phyloP scores from a whole-genome alignment of 2,329 filamentous ascomycete genomes.

The Calonectria pteridis region DNA sequence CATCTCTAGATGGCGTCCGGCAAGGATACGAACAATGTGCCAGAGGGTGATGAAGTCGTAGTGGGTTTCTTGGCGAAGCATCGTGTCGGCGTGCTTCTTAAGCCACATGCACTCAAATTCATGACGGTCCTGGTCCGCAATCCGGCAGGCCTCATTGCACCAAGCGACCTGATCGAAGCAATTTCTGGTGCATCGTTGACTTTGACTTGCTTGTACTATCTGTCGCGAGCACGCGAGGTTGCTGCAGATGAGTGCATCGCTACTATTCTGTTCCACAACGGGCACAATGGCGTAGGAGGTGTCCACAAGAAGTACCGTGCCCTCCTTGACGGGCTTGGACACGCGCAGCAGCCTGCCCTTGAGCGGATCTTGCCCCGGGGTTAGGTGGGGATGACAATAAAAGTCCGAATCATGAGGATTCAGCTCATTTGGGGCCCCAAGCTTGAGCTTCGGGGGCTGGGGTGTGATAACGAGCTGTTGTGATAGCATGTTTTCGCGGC shows the following conservation, averaged over 20 bases:
- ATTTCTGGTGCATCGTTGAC: constrained; percentile 31
- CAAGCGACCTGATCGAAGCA: constrained; percentile 44
- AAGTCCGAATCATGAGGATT: constrained; percentile 34
- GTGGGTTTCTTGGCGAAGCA: constrained; percentile 36
- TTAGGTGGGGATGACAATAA: constrained; percentile 39
- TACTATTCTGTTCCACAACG: constrained; percentile 30
- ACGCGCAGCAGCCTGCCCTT: constrained; percentile 45
- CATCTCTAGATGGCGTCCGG: constrained; percentile 39
- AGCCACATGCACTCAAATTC: constrained; percentile 45
- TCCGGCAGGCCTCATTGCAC: constrained; percentile 41
- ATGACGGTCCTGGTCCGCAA: constrained; percentile 38
- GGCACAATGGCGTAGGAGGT: constrained; percentile 46
- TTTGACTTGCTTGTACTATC: constrained; percentile 26
- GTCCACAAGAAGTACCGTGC: constrained; percentile 45
- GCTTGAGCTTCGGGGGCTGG: constrained; percentile 24
- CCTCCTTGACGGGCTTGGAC: constrained; percentile 36
- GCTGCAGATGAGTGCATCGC: constrained; percentile 42
- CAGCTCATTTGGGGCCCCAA: constrained; percentile 26
- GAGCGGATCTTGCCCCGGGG: constrained; percentile 40
- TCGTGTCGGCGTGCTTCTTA: constrained; percentile 28
- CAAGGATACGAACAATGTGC: constrained; percentile 46
- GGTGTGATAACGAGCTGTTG: constrained; percentile 29
- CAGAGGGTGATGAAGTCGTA: constrained; percentile 47
- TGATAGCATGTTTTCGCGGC: constrained; percentile 33
- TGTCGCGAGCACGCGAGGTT: constrained; percentile 42